These are phyloP conservation scores for Aspergillus sp. DNA, from an alignment of 2,329 filamentous ascomycete species.

Conservation along the genomic window DNA sequence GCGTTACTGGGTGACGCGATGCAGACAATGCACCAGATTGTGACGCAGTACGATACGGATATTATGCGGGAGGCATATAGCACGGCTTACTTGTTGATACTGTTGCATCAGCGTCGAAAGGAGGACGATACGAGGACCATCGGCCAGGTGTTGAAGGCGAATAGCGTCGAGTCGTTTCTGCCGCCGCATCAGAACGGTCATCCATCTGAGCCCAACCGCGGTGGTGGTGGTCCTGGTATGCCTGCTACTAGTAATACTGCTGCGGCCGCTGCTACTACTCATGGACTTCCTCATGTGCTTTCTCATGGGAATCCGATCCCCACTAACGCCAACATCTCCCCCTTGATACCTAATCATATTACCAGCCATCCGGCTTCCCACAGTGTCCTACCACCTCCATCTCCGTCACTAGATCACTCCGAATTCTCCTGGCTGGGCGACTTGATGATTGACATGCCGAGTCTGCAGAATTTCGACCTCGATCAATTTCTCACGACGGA, in stretches of 20 bases:
- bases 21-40: slow-evolving; percentile 38
- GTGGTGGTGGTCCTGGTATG: not conserved
- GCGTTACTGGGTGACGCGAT: slow-evolving; percentile 45
- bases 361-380: too few relatives aligned
- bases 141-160: slow-evolving; percentile 30
- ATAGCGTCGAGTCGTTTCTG: slow-evolving; percentile 22
- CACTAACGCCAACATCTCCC: not conserved
- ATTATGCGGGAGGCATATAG: slow-evolving; percentile 47
- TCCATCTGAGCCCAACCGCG: not conserved
- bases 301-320: too few relatives aligned
- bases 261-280: not conserved
- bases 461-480: slow-evolving; percentile 38
- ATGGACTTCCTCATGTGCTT: not conserved
- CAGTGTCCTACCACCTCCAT: too few relatives aligned
- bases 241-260: not conserved
- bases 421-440: slow-evolving; percentile 39
- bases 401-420: slow-evolving; percentile 18
- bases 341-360: not conserved
- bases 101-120: slow-evolving; percentile 45
- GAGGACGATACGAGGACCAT: slow-evolving; percentile 37
- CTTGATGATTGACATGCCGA: slow-evolving; percentile 39
- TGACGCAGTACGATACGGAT: slow-evolving; percentile 38
- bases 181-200: not conserved
- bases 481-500: slow-evolving; percentile 34
- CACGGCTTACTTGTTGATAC: slow-evolving; percentile 47